Evolutionary conservation across 805 yeast genomes (phyloP), one percentile per base, ranked within the genome.

Genomic region (Starmerella etchellsii): DNA sequence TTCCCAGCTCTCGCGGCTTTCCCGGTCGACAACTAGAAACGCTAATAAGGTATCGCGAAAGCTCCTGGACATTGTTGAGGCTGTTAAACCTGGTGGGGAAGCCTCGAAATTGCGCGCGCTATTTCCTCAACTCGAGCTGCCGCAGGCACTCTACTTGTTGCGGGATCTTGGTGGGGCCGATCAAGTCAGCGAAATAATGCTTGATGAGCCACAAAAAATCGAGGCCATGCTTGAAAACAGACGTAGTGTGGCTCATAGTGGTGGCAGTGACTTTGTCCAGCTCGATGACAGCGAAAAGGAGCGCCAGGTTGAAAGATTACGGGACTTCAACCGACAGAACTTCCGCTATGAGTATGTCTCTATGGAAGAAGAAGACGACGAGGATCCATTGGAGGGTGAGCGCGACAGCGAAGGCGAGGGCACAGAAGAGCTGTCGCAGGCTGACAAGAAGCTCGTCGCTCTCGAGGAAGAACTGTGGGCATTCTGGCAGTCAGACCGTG

Each of bases 341-440:
- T 56, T 80, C 46, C 61, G 81, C 46, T 78, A 42, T 26, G 34
- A 38, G 25, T 48, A 42, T 32, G 80, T 49, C 79, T 78, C 35
- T 5, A 19, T 29, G 11, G 40, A 40, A 15, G 47, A 44, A 11
- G 36, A 35, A 10, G 49, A 46, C 22, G 37, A 34, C 30, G 30
- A 34, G 14, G 37, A 34, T 23, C 36, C 36, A 7, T 39, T 37
- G 13, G 49, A 46, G 9, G 40, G 39, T 16, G 88, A 82, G 52
- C 94, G 83, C 48, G 94, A 82, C 57, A 95, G 83, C 54, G 94
- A 81, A 29, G 52, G 54, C 4, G 52, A 55, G 28, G 64, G 57
- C 10, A 14, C 10, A 6, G 25, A 21, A n/a, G 66, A 59, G 15
- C 54, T 56, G 10, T 50, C 50, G 2, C 57, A 57, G 5, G 61